Percentiles rank a stretch among this genome's conserved stretches.
These are phyloP conservation scores for Candida namnaoensis DNA, from an alignment of 805 yeast genomes.

Conservation along the genomic window DNA sequence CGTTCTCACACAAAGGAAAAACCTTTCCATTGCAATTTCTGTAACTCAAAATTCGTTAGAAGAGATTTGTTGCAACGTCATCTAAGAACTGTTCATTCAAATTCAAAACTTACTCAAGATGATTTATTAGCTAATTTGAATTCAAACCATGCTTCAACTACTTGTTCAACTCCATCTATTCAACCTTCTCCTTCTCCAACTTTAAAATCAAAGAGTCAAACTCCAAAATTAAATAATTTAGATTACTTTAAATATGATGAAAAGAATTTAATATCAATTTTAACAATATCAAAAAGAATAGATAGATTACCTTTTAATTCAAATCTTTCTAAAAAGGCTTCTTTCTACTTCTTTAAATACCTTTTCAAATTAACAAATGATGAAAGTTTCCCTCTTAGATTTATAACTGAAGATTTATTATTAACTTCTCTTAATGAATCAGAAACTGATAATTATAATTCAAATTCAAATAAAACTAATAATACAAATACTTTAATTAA, in stretches of 20 bases:
- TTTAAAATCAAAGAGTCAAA: background rate
- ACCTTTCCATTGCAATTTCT: slow-evolving; percentile 66
- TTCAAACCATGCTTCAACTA: slow-evolving; percentile 10
- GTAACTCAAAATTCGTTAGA: slow-evolving; percentile 67
- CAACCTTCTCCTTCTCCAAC: background rate
- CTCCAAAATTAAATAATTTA: too few relatives aligned
- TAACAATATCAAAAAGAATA: slow-evolving; percentile 23
- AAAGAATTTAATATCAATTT: slow-evolving; percentile 22
- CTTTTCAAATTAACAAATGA: background rate
- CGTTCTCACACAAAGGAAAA: slow-evolving; percentile 74
- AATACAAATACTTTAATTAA: too few relatives aligned
- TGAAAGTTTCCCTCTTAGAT: too few relatives aligned
- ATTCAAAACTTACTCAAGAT: background rate
- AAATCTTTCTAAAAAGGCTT: background rate
- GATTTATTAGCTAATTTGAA: background rate
- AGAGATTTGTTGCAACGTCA: slow-evolving; percentile 73
- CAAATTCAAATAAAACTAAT: background rate
- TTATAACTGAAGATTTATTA: too few relatives aligned
- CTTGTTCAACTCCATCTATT: slow-evolving; percentile 1
- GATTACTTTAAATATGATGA: slow-evolving; percentile 10
- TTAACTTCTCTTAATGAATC: too few relatives aligned
- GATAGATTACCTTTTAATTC: slow-evolving; percentile 2
- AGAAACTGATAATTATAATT: too few relatives aligned
- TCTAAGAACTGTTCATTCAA: slow-evolving; percentile 64
- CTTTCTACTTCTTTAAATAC: background rate